Evolutionary conservation across 495 filamentous ascomycete genomes (phyloP), one percentile per base, ranked within the genome.

Genomic region (Penicillium odoratum): DNA sequence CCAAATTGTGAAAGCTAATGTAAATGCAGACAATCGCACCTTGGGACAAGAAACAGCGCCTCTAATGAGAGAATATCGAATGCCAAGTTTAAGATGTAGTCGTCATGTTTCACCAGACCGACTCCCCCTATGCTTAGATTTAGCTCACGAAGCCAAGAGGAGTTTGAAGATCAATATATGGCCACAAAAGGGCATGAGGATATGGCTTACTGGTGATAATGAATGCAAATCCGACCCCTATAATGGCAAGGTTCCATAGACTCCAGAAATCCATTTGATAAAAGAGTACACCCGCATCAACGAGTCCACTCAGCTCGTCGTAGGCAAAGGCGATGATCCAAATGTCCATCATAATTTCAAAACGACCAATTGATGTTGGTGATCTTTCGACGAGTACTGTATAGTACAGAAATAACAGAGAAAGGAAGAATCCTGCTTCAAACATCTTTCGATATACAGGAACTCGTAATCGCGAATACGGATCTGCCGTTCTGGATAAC

Each of bases 401-500:
- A 63, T 95, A 97, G 68, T 97, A 97, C 8, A 97, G 77, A 46
- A 81, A 73, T 18, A 97, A 73, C 56, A 96, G 91, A n/a, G 80
- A 81, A 43, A 84, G 79, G 64, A 98, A 96, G 74, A 97, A 98
- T 5, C 86, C 63, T 18, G 92, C 88, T 70, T 98, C 91, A 61
- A 93, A 97, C 7, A 84, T 82, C 69, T 97, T 97, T 40, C 92
- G 85, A 65, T 98, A 97, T 56, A 88, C 86, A n/a, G 93, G 93
- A 0, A 97, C 92, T 50, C 92, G 79, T 18, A 98, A 79, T 26
- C 93, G 83, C 51, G 88, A 92, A 66, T 88, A 96, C 3, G 88
- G 89, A 69, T 96, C 93, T 31, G 89, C 85, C 43, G 81, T 86
- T 60, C 78, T 84, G 55, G 25, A 56, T 36, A 47, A 52, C 0